Percentiles rank a stretch among this genome's conserved stretches.
Conservation (phyloP, 257 asterid species). For the Primulina eburnea region DNA sequence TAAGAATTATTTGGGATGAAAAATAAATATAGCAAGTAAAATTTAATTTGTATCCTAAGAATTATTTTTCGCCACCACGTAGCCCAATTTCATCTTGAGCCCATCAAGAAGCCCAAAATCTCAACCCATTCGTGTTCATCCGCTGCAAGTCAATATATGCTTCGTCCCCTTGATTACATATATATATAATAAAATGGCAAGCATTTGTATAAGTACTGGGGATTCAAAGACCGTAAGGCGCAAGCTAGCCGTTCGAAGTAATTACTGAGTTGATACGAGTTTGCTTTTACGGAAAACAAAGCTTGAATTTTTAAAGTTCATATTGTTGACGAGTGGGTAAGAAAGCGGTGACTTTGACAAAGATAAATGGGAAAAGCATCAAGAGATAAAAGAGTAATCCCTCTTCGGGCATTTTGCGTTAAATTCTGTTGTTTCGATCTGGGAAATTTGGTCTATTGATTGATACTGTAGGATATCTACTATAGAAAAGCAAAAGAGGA, state of each 20-base stretch:
- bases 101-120: no score
- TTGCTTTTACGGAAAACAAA: no score
- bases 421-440: neutral
- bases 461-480: slow-evolving; percentile 71
- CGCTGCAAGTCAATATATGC: no score
- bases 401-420: neutral
- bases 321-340: neutral
- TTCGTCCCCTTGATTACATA: neutral
- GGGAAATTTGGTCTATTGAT: slow-evolving; percentile 11
- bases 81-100: no score
- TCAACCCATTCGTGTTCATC: no score
- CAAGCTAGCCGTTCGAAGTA: slow-evolving; percentile 35
- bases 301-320: neutral
- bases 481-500: slow-evolving; percentile 98
- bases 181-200: neutral
- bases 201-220: neutral
- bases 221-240: slow-evolving; percentile 18
- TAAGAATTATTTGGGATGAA: no score
- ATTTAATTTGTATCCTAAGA: no score
- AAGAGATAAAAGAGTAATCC: slow-evolving; percentile 80
- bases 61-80: no score
- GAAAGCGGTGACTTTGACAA: slow-evolving; percentile 8
- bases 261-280: slow-evolving; percentile 18
- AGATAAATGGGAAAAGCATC: slow-evolving; percentile 84
- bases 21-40: no score